These are phyloP conservation scores for Sporothrix schenckii DNA, from an alignment of 2,329 filamentous ascomycete genomes.

Conservation along the genomic window DNA sequence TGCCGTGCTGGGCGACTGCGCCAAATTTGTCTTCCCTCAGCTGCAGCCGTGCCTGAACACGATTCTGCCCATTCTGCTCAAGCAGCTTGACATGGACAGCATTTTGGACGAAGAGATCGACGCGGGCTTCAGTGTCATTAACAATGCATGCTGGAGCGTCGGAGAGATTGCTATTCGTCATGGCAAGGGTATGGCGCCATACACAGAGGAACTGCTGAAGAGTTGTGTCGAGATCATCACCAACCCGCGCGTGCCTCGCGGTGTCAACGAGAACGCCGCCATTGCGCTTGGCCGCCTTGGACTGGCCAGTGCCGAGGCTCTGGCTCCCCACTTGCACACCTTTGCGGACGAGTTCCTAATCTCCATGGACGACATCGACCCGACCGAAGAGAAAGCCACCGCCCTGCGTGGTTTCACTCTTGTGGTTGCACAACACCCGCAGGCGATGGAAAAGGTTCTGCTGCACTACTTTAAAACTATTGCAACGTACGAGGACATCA, in stretches of 20 bases:
- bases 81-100: constrained; percentile 80
- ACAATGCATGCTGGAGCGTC: constrained; percentile 97
- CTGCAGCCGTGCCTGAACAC: constrained; percentile 72
- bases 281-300: constrained; percentile 90
- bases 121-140: constrained; percentile 86
- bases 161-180: constrained; percentile 88
- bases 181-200: constrained; percentile 73
- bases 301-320: constrained; percentile 71
- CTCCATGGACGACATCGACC: constrained; percentile 80
- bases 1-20: constrained; percentile 89
- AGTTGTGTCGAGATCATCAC: constrained; percentile 80
- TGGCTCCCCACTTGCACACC: constrained; percentile 76
- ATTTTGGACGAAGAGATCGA: constrained; percentile 80
- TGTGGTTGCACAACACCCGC: constrained; percentile 81
- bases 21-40: constrained; percentile 86
- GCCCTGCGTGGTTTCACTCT: constrained; percentile 89
- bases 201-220: constrained; percentile 74
- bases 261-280: constrained; percentile 89
- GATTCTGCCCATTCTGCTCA: constrained; percentile 79
- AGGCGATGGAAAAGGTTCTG: constrained; percentile 86
- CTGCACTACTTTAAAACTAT: constrained; percentile 82
- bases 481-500: constrained; percentile 71
- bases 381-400: constrained; percentile 91
- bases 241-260: constrained; percentile 81
- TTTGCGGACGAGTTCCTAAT: constrained; percentile 82